These are phyloP conservation scores for Magnusiomyces magnusii DNA, from an alignment of 1,139 yeast species.

Conservation along the genomic window DNA sequence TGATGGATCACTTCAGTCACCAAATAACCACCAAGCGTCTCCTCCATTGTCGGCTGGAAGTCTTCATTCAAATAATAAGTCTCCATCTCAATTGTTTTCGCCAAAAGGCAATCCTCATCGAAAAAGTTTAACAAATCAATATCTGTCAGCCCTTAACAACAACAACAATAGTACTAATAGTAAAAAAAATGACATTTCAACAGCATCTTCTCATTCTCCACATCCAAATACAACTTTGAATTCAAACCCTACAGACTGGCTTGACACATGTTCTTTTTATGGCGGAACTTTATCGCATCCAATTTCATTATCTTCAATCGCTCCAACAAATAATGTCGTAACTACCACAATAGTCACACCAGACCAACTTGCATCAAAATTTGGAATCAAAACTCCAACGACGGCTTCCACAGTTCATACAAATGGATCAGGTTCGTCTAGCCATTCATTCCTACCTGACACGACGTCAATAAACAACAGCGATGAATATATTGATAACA, in stretches of 20 bases:
- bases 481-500: not conserved
- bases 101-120: not conserved
- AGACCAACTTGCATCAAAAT: not conserved
- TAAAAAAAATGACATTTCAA: too few relatives aligned
- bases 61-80: not conserved
- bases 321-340: not conserved
- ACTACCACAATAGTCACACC: conserved; percentile 2
- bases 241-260: conserved; percentile 15
- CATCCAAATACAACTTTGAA: conserved; percentile 10
- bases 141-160: not conserved
- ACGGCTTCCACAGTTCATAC: not conserved
- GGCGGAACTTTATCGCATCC: not conserved
- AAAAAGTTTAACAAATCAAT: not conserved
- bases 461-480: not conserved
- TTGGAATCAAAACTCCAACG: not conserved
- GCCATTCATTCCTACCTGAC: not conserved
- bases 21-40: not conserved
- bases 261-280: conserved; percentile 11
- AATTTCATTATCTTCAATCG: not conserved
- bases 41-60: not conserved
- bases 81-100: not conserved
- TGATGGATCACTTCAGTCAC: not conserved
- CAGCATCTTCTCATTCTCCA: not conserved
- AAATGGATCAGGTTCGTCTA: not conserved
- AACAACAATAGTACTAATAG: not conserved